phyloP scores from a whole-genome alignment of 805 yeast species.

The Metschnikowia reukaufii region DNA sequence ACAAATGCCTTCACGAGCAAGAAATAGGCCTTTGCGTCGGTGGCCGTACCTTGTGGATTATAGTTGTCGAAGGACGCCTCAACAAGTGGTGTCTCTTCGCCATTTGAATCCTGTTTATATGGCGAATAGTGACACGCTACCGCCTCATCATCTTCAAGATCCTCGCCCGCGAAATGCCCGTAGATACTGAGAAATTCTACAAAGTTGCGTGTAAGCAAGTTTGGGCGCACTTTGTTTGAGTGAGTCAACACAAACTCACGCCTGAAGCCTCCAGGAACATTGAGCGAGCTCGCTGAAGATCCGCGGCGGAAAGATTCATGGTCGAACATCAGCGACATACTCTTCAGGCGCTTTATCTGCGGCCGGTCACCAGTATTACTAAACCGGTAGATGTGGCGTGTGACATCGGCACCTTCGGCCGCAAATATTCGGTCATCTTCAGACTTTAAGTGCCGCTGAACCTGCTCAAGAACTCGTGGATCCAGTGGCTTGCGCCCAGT shows the following conservation, averaged over 20 bases:
- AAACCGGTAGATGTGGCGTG: constrained; percentile 18
- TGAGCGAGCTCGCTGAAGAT: constrained; percentile 64
- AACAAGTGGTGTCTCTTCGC: constrained; percentile 42
- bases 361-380: constrained; percentile 9
- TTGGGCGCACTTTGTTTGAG: constrained; percentile 27
- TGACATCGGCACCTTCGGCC: constrained; percentile 22
- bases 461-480: constrained; percentile 14
- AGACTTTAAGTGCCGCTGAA: constrained; percentile 16
- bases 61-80: constrained; percentile 12
- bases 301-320: constrained; percentile 42
- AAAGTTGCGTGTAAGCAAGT: constrained; percentile 67
- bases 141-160: constrained; percentile 66
- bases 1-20: constrained; percentile 71
- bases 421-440: constrained; percentile 14
- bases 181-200: constrained; percentile 74
- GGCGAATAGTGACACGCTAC: constrained; percentile 49
- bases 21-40: constrained; percentile 70
- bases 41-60: constrained; percentile 56
- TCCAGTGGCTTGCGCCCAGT: constrained; percentile 1
- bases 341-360: constrained; percentile 14
- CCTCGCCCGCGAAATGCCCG: constrained; percentile 88
- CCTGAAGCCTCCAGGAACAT: constrained; percentile 83
- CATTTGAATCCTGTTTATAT: constrained; percentile 8
- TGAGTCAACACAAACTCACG: constrained; percentile 55
- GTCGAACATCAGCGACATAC: constrained; percentile 18